Conservation (phyloP, 1,284 basidiomycete genomes). For the Apiotrichum gracile region DNA sequence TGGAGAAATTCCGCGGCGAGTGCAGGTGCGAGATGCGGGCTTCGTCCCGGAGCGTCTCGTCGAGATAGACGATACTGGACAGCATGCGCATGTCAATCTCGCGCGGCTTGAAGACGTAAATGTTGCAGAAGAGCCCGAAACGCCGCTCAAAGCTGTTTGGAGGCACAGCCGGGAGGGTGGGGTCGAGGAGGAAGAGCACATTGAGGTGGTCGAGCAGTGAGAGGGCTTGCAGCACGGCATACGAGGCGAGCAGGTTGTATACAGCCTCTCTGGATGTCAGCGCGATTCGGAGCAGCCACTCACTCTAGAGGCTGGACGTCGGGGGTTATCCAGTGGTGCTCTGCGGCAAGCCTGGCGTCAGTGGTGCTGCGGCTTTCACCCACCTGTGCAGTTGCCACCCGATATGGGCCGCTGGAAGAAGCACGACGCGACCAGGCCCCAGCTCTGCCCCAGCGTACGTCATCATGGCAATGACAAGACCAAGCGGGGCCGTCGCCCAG, state of each 20-base stretch:
- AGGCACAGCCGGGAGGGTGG: slow-evolving; percentile 12
- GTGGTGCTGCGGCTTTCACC: no score
- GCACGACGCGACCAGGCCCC: background rate
- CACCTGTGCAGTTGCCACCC: background rate
- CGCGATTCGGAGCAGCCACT: no score
- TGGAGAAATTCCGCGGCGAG: slow-evolving; percentile 8
- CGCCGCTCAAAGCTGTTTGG: background rate
- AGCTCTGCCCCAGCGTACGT: slow-evolving; percentile 26
- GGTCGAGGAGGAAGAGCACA: background rate
- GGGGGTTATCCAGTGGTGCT: no score
- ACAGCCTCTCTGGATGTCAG: background rate
- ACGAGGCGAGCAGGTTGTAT: background rate
- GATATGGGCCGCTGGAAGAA: background rate
- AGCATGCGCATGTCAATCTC: slow-evolving; percentile 5
- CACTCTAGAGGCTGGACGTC: no score
- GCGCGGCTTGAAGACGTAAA: background rate
- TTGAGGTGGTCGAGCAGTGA: slow-evolving; percentile 17
- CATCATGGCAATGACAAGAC: slow-evolving; percentile 29
- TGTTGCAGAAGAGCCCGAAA: background rate
- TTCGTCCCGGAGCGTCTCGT: background rate
- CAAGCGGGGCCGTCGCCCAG: slow-evolving; percentile 36
- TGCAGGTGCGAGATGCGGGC: background rate
- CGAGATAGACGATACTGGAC: background rate
- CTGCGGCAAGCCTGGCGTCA: background rate
- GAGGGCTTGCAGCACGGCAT: slow-evolving; percentile 9